These are phyloP conservation scores for Lactarius tabidus DNA, from an alignment of 768 basidiomycete genomes.

Conservation along the genomic window DNA sequence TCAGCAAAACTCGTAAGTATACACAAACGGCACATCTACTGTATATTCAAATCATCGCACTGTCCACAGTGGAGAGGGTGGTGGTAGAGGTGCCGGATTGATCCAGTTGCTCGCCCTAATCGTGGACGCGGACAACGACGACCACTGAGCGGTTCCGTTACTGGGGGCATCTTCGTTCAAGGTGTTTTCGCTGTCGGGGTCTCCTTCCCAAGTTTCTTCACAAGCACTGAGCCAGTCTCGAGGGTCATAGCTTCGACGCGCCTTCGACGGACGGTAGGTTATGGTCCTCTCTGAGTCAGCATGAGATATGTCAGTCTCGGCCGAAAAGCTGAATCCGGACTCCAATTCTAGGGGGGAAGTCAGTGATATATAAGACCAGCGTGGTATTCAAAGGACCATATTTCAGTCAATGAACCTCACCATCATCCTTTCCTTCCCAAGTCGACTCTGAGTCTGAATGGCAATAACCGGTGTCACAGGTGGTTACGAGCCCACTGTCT, in stretches of 20 bases:
- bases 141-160: conserved; percentile 16
- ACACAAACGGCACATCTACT: not conserved
- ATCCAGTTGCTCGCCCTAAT: conserved; percentile 19
- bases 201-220: conserved; percentile 10
- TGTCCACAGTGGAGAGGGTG: not conserved
- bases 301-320: conserved; percentile 15
- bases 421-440: conserved; percentile 22
- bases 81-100: conserved; percentile 16
- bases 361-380: not conserved
- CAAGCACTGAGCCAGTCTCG: conserved; percentile 18
- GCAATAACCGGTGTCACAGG: not conserved
- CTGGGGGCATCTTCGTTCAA: conserved; percentile 3
- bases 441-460: conserved; percentile 11
- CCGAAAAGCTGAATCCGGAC: conserved; percentile 18
- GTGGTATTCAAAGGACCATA: not conserved
- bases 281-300: conserved; percentile 16
- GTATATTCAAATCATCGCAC: not conserved
- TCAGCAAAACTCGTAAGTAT: not conserved
- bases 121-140: conserved; percentile 16
- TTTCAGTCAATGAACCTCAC: conserved; percentile 3
- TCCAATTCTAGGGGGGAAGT: conserved; percentile 9
- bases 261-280: conserved; percentile 13
- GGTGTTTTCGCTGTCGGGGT: not conserved
- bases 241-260: conserved; percentile 8
- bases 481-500: not conserved